Base-by-base conservation (phyloP, 2,329 filamentous ascomycete genomes). In the Xylariaceae sp. region DNA sequence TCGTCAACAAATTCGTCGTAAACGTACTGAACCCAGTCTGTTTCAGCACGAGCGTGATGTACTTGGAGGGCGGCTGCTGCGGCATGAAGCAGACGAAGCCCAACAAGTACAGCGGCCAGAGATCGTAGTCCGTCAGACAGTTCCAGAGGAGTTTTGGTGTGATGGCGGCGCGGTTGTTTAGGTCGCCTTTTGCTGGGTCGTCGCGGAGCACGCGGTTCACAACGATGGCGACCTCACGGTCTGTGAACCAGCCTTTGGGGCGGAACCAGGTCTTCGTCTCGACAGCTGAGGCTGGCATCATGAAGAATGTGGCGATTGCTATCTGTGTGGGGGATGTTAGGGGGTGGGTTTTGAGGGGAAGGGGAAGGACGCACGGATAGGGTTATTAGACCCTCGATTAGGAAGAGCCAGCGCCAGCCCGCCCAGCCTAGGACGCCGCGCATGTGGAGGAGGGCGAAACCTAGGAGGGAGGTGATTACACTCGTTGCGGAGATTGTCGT, bases 121-220 rank as follows among this genome's bases (percentile, higher is more conserved):
- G 72, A 58, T 85, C 79, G 56, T 80, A 84, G 65, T 85, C 82
- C 23, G 74, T 75, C 4, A 82, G 66, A 1, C 77, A 75, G n/a
- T 77, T 66, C 78, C 78, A 82, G 6, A 83, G 75, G 7, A 73
- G 72, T 6, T 65, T 72, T 0, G 74, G 76, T 0, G 79, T 82
- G 55, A 84, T 76, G 1, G 78, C 77, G 68, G 83, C 75, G 11
- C 82, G 79, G 63, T 84, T 84, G 68, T 84, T 79, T 79, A 85
- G 84, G 62, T 80, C 78, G 48, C 80, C 80, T 64, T 83, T 83
- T 23, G 77, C 77, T 2, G 82, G 82, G 62, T 85, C 84, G 58
- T 87, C 83, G 5, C 84, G 78, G 17, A 77, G 69, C 4, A 77
- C 71, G 1, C 85, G 76, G 64, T 85, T 86, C 6, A 85, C 82